Evolutionary conservation across 2,329 filamentous ascomycete genomes (phyloP).

Genomic region (Ophiocordyceps australis): DNA sequence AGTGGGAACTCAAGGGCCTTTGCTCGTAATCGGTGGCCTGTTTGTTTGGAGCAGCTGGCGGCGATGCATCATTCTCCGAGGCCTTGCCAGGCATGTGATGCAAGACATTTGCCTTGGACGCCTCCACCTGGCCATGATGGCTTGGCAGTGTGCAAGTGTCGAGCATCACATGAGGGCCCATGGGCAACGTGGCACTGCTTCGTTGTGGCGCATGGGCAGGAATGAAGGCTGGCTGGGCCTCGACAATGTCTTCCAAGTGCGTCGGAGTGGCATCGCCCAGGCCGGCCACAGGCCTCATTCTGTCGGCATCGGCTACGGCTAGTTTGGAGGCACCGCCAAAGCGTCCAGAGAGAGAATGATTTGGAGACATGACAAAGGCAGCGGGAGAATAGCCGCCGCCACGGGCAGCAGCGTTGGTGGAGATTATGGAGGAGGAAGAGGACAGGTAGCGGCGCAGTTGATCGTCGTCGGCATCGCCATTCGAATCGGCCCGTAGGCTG

Average conservation of each 20-base stretch:
- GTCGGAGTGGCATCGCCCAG: slow-evolving; percentile 24
- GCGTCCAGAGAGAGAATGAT: slow-evolving; percentile 38
- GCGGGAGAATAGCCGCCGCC: slow-evolving; percentile 53
- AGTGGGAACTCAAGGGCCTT: slow-evolving; percentile 27
- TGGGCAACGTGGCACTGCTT: slow-evolving; percentile 24
- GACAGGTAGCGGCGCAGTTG: slow-evolving; percentile 25
- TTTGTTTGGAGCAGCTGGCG: not conserved
- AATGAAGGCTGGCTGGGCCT: slow-evolving; percentile 33
- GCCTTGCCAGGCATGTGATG: slow-evolving; percentile 14
- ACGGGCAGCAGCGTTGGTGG: slow-evolving; percentile 47
- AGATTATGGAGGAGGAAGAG: slow-evolving; percentile 43
- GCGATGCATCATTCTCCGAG: slow-evolving; percentile 1
- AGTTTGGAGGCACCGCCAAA: slow-evolving; percentile 36
- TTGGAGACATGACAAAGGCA: slow-evolving; percentile 50
- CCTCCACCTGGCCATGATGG: slow-evolving; percentile 18
- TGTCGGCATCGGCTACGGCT: slow-evolving; percentile 30
- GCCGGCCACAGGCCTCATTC: slow-evolving; percentile 33
- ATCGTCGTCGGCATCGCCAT: slow-evolving; percentile 3
- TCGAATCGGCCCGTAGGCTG: slow-evolving; percentile 17
- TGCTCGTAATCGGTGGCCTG: slow-evolving; percentile 3
- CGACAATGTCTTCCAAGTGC: slow-evolving; percentile 36
- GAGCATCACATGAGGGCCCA: slow-evolving; percentile 17
- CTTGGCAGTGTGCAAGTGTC: slow-evolving; percentile 2
- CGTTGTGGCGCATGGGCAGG: slow-evolving; percentile 33
- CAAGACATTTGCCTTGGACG: slow-evolving; percentile 13